phyloP scores from a whole-genome alignment of 2,329 filamentous ascomycete species.

The Cytospora chrysosperma region DNA sequence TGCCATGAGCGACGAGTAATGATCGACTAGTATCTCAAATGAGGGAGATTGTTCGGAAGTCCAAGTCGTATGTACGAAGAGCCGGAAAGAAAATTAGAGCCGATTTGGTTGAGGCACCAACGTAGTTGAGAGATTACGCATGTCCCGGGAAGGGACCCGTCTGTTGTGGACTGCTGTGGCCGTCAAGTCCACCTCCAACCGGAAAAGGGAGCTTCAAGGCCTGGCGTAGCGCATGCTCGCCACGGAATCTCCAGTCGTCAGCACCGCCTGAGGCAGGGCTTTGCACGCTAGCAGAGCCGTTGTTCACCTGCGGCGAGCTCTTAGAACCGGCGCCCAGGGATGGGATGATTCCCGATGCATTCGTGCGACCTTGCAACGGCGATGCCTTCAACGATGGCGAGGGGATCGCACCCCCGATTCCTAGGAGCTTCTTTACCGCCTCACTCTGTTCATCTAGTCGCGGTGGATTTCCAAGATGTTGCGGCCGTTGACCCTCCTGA shows the following conservation, averaged over 20 bases:
- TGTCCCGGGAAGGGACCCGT: slow-evolving; percentile 14
- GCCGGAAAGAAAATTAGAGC: background rate
- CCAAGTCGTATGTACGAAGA: slow-evolving; percentile 4
- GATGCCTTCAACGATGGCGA: background rate
- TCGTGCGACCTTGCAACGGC: background rate
- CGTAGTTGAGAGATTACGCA: slow-evolving; percentile 5
- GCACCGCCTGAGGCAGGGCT: slow-evolving; percentile 1
- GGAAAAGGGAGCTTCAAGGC: slow-evolving; percentile 18
- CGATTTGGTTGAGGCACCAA: background rate
- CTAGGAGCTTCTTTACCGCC: slow-evolving; percentile 20
- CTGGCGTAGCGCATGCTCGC: slow-evolving; percentile 23
- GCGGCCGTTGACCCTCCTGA: background rate
- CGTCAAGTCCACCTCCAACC: slow-evolving; percentile 16
- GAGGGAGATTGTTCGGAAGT: slow-evolving; percentile 3
- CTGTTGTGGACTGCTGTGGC: slow-evolving; percentile 16
- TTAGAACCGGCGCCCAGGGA: background rate
- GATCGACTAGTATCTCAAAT: slow-evolving; percentile 7
- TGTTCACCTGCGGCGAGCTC: slow-evolving; percentile 12
- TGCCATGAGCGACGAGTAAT: slow-evolving; percentile 13
- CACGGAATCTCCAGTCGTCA: slow-evolving; percentile 18
- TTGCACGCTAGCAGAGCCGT: background rate
- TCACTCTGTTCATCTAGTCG: slow-evolving; percentile 17
- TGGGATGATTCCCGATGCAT: background rate
- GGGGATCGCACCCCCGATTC: background rate
- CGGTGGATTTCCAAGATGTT: slow-evolving; percentile 14